phyloP scores from a whole-genome alignment of 2,329 filamentous ascomycete genomes.

The Curvularia sp. region DNA sequence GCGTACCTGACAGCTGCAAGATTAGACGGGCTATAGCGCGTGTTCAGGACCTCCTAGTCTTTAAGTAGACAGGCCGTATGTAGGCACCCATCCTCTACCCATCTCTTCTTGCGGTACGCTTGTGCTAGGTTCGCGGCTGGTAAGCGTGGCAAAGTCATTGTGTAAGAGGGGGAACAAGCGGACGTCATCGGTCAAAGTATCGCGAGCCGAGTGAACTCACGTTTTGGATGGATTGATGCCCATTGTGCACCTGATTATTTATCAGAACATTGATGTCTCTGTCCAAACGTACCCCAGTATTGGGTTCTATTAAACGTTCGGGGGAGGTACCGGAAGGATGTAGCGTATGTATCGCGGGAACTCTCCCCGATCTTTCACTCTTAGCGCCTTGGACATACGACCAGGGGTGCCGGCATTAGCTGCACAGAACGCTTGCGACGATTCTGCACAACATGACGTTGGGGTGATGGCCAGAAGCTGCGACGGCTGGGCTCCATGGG shows the following conservation, averaged over 20 bases:
- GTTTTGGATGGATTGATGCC: too few relatives aligned
- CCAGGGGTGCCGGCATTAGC: conserved; percentile 2
- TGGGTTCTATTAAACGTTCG: neutral
- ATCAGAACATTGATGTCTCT: neutral
- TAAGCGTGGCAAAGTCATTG: neutral
- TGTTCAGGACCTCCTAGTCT: conserved; percentile 1
- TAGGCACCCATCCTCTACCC: neutral
- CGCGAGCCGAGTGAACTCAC: neutral
- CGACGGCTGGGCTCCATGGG: conserved; percentile 11
- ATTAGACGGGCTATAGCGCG: neutral
- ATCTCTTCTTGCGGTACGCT: conserved; percentile 8
- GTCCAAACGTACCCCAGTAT: neutral
- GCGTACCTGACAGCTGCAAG: conserved; percentile 18
- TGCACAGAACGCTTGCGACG: conserved; percentile 13
- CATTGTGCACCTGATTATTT: neutral
- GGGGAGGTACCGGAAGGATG: neutral
- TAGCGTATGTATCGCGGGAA: conserved; percentile 10
- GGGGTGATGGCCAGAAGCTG: conserved; percentile 8
- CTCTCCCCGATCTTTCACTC: conserved; percentile 6
- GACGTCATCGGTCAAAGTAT: neutral
- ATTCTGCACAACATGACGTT: conserved; percentile 14
- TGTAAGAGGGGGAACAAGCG: neutral
- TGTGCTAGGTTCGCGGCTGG: neutral
- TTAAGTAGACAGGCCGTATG: neutral
- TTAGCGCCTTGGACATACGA: neutral